Evolutionary conservation across 257 asterid species (phyloP).

Genomic region (Solanum etuberosum): DNA sequence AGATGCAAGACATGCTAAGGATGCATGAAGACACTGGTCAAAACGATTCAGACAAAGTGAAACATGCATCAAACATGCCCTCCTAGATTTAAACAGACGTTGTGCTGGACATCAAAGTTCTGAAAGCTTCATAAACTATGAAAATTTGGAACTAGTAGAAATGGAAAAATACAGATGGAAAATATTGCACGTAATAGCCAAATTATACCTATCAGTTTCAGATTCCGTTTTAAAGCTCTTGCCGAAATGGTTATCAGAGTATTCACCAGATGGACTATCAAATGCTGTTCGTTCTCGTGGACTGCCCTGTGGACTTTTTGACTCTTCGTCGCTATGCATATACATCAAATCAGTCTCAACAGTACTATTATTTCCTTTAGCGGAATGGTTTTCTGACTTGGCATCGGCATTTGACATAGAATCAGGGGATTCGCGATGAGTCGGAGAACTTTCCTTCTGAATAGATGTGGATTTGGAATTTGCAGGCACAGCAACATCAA

Average conservation of each 20-base stretch:
- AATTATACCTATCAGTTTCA: constrained; percentile 56
- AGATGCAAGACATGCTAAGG: not conserved
- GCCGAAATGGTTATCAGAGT: constrained; percentile 48
- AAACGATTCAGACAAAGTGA: not conserved
- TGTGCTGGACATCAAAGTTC: not conserved
- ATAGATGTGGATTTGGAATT: constrained; percentile 37
- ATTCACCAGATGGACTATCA: constrained; percentile 63
- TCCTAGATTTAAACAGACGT: not conserved
- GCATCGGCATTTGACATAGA: constrained; percentile 44
- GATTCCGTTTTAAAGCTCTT: constrained; percentile 67
- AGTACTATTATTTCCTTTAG: constrained; percentile 23
- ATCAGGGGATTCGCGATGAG: constrained; percentile 48
- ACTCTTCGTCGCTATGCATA: constrained; percentile 58
- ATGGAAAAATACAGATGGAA: not conserved
- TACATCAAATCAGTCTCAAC: constrained; percentile 55
- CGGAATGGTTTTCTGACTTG: constrained; percentile 39
- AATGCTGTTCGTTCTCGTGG: constrained; percentile 42
- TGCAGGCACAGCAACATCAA: constrained; percentile 51
- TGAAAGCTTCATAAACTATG: not conserved
- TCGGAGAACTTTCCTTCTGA: constrained; percentile 43
- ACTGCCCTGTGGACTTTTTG: constrained; percentile 71
- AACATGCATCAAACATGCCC: not conserved
- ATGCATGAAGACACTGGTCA: not conserved
- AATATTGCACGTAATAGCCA: not conserved
- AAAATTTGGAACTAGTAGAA: not conserved